Evolutionary conservation across 306 rosid genomes (phyloP).

Genomic region (Fragaria ananassa): DNA sequence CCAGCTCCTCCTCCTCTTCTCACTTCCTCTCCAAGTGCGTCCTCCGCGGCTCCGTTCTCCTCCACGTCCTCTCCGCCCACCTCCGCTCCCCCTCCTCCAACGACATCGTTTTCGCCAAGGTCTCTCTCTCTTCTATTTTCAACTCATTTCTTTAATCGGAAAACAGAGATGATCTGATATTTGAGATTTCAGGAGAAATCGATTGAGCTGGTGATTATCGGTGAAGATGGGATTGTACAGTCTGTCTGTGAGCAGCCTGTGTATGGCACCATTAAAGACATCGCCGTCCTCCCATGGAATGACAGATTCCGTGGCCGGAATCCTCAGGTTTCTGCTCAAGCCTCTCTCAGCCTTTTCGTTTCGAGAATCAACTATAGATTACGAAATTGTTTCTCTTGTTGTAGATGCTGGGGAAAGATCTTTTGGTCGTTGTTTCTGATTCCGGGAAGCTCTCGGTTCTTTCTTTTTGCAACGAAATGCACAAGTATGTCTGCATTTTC

Average conservation of each 20-base stretch:
- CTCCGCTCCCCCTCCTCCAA: slow-evolving; percentile 66
- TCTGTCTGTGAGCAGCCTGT: slow-evolving; percentile 90
- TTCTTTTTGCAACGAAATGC: slow-evolving; percentile 90
- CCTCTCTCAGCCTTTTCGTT: not conserved
- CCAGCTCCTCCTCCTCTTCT: slow-evolving; percentile 37
- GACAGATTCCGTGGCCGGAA: slow-evolving; percentile 47
- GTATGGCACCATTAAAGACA: slow-evolving; percentile 83
- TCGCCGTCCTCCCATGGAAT: slow-evolving; percentile 81
- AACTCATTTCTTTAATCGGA: not conserved
- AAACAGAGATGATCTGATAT: not conserved
- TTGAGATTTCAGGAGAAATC: slow-evolving; percentile 70
- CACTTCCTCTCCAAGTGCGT: slow-evolving; percentile 87
- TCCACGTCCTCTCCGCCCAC: slow-evolving; percentile 71
- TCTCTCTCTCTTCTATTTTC: slow-evolving; percentile 4
- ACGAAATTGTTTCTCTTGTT: slow-evolving; percentile 3
- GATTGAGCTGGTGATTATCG: slow-evolving; percentile 73
- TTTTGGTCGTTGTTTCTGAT: slow-evolving; percentile 80
- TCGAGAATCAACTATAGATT: no score
- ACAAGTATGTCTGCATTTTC: slow-evolving; percentile 50
- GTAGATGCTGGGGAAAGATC: slow-evolving; percentile 80
- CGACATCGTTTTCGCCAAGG: slow-evolving; percentile 88
- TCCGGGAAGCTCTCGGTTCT: slow-evolving; percentile 93
- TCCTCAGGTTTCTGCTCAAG: slow-evolving; percentile 45
- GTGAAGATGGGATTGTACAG: slow-evolving; percentile 74
- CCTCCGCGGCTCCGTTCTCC: slow-evolving; percentile 76